A percentile compares a stretch with the other conserved stretches of the same genome.
Conservation (phyloP, 2,329 filamentous ascomycete species). For the Colletotrichum limetticola region DNA sequence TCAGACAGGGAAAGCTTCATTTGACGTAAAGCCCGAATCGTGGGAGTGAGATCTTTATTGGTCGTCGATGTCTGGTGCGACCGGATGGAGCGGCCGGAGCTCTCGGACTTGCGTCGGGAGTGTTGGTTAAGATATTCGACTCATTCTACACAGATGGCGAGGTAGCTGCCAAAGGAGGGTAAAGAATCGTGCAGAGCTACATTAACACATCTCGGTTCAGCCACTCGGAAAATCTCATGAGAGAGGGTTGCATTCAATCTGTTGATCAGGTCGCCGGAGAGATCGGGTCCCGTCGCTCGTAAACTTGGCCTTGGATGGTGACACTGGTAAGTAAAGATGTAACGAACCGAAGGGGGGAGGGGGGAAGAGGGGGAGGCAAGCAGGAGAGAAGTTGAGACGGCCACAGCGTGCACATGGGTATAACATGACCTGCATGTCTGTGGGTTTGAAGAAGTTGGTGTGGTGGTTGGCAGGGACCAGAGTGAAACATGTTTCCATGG, state of each 20-base stretch:
- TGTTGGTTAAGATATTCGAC: background rate
- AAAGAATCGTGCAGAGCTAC: background rate
- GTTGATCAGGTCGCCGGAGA: conserved; percentile 1
- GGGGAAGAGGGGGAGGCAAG: too few species aligned
- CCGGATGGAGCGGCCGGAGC: conserved; percentile 13
- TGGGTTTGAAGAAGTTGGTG: background rate
- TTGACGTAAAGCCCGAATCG: background rate
- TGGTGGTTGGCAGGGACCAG: background rate
- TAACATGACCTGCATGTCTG: conserved; percentile 1
- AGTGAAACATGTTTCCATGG: conserved; percentile 30
- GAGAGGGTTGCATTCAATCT: background rate
- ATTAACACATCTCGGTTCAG: background rate
- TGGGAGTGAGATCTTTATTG: background rate
- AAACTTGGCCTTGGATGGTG: background rate
- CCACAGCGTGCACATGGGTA: background rate
- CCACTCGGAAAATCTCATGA: conserved; percentile 5
- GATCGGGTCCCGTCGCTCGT: background rate
- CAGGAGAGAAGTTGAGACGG: conserved; percentile 2
- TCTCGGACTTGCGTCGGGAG: background rate
- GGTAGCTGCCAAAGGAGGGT: too few species aligned
- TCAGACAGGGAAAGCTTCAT: conserved; percentile 16
- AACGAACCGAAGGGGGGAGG: too few species aligned
- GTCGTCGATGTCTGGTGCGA: background rate
- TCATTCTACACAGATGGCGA: too few species aligned
- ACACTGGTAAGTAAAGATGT: background rate